A percentile compares a stretch with the other conserved stretches of the same genome.
These are phyloP conservation scores for Theileria equi DNA, from an alignment of 169 alveolate species.

Conservation along the genomic window DNA sequence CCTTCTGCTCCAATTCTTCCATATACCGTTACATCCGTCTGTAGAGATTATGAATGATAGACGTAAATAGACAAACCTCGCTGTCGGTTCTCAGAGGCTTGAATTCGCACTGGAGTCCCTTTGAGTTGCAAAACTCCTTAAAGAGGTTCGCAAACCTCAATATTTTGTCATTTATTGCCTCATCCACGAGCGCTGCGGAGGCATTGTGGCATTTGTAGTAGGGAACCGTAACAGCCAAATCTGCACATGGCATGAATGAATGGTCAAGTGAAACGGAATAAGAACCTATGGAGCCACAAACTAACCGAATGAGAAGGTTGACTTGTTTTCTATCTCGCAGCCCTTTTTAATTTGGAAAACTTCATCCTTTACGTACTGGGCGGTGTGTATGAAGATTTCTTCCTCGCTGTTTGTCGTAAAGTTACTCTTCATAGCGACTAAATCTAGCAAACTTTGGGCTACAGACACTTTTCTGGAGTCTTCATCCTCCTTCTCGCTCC, in stretches of 20 bases:
- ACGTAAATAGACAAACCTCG: conserved; percentile 15
- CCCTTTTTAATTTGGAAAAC: conserved; percentile 20
- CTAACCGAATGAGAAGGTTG: conserved; percentile 27
- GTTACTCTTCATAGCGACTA: conserved; percentile 32
- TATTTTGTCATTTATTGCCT: conserved; percentile 50
- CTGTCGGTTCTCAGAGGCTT: conserved; percentile 52
- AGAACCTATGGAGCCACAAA: not conserved
- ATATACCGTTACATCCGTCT: conserved; percentile 46
- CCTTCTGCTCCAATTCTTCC: conserved; percentile 65
- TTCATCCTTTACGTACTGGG: conserved; percentile 35
- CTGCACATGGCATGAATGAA: not conserved
- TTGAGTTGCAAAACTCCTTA: conserved; percentile 37
- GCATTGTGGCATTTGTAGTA: conserved; percentile 53
- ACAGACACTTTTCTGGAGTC: conserved; percentile 4
- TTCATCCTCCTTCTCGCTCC: not conserved
- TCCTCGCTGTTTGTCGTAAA: conserved; percentile 9
- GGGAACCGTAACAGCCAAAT: conserved; percentile 1
- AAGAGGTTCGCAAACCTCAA: conserved; percentile 51
- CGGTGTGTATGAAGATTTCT: conserved; percentile 33
- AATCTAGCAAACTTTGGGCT: conserved; percentile 23
- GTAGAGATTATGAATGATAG: not conserved
- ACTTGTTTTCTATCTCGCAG: conserved; percentile 39
- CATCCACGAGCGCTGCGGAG: conserved; percentile 26
- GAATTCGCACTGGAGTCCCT: conserved; percentile 45
- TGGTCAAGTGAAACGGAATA: not conserved